These are phyloP conservation scores for Nevesoporus exiguus DNA, from an alignment of 768 basidiomycete genomes.

Conservation along the genomic window DNA sequence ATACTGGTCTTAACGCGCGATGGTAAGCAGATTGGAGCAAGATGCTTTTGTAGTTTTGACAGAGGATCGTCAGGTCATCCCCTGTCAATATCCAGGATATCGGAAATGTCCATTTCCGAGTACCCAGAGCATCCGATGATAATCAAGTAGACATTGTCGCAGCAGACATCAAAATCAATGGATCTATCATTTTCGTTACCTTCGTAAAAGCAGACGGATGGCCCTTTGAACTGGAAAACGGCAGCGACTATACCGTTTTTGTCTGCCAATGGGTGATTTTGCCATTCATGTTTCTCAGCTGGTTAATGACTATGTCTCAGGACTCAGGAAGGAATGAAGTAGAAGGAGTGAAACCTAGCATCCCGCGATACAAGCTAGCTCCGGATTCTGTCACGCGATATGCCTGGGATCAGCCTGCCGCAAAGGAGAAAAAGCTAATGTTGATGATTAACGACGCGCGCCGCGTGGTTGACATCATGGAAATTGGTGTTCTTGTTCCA, in stretches of 20 bases:
- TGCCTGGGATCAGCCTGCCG: conserved; percentile 93
- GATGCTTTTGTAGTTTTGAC: background rate
- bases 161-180: conserved; percentile 77
- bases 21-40: conserved; percentile 53
- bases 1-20: conserved; percentile 77
- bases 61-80: conserved; percentile 62
- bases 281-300: background rate
- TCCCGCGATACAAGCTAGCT: conserved; percentile 51
- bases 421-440: conserved; percentile 72
- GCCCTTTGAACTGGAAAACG: conserved; percentile 91
- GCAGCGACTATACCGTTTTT: conserved; percentile 65
- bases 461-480: conserved; percentile 84
- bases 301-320: conserved; percentile 34
- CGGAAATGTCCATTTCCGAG: conserved; percentile 73
- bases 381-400: conserved; percentile 60
- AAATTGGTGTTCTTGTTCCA: conserved; percentile 88
- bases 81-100: conserved; percentile 92
- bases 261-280: conserved; percentile 70
- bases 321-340: conserved; percentile 42
- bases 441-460: conserved; percentile 59
- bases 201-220: conserved; percentile 64
- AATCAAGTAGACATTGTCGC: conserved; percentile 55
- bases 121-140: conserved; percentile 42
- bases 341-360: conserved; percentile 36
- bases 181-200: conserved; percentile 85